Evolutionary conservation across 78 protist genomes (phyloP), one percentile per base, ranked within the genome.

Genomic region (Guillardia theta): DNA sequence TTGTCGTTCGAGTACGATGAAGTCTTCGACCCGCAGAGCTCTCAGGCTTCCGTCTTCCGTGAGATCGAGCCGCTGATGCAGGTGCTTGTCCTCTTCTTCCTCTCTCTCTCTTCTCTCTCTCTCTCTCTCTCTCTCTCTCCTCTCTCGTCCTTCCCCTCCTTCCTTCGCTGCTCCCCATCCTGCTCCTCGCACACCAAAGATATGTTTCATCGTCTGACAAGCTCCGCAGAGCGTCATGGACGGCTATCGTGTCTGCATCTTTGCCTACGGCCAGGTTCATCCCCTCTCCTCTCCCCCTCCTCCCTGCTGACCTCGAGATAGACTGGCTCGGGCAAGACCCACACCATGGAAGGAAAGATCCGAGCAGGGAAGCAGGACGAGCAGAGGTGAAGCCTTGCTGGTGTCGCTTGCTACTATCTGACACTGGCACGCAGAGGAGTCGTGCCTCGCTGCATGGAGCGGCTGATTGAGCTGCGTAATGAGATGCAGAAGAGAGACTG

Each of bases 241-340:
- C 83, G 94, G 94, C 45, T 93, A 70, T 43, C 76, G 58, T 4
- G 88, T 41, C 41, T 93, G 94, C 94, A 93, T 93, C 88, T 93
- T 93, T 37, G 77, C 90, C 33, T 93, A 93, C 83, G 94, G 94
- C n/a, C 90, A 62, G 62, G n/a, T n/a, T n/a, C n/a, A n/a, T n/a
- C n/a, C n/a, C n/a, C n/a, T n/a, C n/a, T n/a, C n/a, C n/a, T n/a
- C n/a, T n/a, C n/a, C n/a, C n/a, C n/a, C n/a, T n/a, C n/a, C n/a
- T n/a, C n/a, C 62, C 18, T 53, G 62, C 62, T 53, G 18, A 18
- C 62, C 62, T 53, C 12, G 12, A 18, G 62, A 12, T 64, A 58
- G 54, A 93, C 95, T 50, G 95, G 95, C 48, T 6, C 62, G 24
- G 95, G 95, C 41, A 93, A 93, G 87, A 93, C 94, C 9, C 15